These are phyloP conservation scores for Boletus smithii DNA, from an alignment of 1,284 basidiomycete genomes.

Conservation along the genomic window DNA sequence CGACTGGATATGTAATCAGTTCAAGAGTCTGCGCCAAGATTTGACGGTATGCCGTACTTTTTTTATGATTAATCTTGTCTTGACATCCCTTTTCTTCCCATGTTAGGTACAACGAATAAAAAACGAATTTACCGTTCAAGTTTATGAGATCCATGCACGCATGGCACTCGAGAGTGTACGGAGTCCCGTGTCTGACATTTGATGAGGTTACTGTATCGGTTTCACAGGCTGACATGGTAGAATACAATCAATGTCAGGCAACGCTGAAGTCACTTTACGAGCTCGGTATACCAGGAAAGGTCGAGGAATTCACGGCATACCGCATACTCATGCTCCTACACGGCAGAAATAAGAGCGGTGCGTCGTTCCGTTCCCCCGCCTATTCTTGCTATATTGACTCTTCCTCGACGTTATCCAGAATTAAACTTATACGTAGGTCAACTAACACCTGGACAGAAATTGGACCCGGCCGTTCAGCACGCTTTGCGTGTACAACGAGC, in stretches of 20 bases:
- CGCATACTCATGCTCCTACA: constrained; percentile 95
- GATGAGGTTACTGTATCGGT: constrained; percentile 15
- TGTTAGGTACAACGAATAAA: constrained; percentile 96
- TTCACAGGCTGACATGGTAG: constrained; percentile 88
- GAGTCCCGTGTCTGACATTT: constrained; percentile 13
- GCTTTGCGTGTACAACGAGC: constrained; percentile 88
- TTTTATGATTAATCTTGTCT: constrained; percentile 18
- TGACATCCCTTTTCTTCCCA: constrained; percentile 19
- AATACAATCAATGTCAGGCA: constrained; percentile 98
- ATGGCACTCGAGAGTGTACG: constrained; percentile 92
- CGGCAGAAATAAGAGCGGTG: constrained; percentile 91
- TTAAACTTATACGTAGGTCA: constrained; percentile 94
- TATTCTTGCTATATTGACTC: constrained; percentile 7
- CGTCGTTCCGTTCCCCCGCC: constrained; percentile 24
- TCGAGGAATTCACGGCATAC: constrained; percentile 96
- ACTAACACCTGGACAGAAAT: constrained; percentile 88
- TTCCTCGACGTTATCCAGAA: constrained; percentile 49
- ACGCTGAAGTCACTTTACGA: constrained; percentile 91
- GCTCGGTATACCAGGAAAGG: constrained; percentile 85
- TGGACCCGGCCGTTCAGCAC: constrained; percentile 76
- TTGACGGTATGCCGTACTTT: constrained; percentile 71
- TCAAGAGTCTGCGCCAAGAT: constrained; percentile 97
- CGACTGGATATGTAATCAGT: constrained; percentile 94
- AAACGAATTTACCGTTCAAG: constrained; percentile 96
- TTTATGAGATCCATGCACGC: constrained; percentile 97